Conservation (phyloP, 495 filamentous ascomycete species). For the Trichoderma virens region DNA sequence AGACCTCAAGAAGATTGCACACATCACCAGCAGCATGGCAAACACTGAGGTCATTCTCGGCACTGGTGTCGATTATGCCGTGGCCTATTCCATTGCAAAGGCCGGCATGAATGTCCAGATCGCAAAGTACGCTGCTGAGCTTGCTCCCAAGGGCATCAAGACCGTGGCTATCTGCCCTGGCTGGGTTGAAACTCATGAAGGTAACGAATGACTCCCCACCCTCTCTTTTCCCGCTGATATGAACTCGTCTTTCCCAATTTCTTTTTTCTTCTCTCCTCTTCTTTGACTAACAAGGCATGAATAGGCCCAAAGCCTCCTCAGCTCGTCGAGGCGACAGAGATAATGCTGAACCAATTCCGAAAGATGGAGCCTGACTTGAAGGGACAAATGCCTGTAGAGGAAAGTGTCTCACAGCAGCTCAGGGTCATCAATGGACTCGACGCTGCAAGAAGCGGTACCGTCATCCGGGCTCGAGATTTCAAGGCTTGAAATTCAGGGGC, state of each 20-base stretch:
- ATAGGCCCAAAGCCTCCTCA: not conserved
- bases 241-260: not conserved
- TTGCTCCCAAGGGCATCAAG: slow-evolving; percentile 40
- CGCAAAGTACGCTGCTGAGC: slow-evolving; percentile 40
- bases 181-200: slow-evolving; percentile 21
- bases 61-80: slow-evolving; percentile 14
- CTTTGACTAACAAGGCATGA: not conserved
- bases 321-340: not conserved
- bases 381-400: not conserved
- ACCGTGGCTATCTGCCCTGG: slow-evolving; percentile 31
- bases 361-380: not conserved
- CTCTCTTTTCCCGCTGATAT: not conserved
- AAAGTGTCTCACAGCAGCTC: not conserved
- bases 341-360: not conserved
- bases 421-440: not conserved
- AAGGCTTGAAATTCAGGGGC: not conserved
- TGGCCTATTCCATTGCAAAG: slow-evolving; percentile 26
- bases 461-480: not conserved
- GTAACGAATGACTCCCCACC: slow-evolving; percentile 11
- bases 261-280: not conserved
- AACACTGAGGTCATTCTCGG: slow-evolving; percentile 26
- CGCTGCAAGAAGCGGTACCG: not conserved
- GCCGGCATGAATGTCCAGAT: slow-evolving; percentile 32
- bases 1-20: slow-evolving; percentile 45
- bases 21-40: slow-evolving; percentile 40